Evolutionary conservation across 768 basidiomycete genomes (phyloP).

Genomic region (Auricularia sp.): DNA sequence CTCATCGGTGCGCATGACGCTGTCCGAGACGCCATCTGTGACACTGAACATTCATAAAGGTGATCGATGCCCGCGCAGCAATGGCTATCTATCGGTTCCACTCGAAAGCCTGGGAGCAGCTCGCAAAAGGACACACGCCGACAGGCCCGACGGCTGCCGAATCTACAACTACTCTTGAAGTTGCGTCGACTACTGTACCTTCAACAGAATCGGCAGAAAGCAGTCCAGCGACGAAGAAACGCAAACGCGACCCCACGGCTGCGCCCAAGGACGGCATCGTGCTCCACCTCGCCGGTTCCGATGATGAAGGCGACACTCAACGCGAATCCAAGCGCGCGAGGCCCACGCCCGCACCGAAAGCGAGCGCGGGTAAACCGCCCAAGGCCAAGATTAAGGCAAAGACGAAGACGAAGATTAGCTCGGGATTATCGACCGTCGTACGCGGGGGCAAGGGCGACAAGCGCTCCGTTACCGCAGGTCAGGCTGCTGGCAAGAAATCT

Average conservation of each 20-base stretch:
- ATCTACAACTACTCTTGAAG: background rate
- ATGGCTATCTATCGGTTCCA: constrained; percentile 88
- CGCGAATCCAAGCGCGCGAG: background rate
- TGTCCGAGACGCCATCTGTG: too few species aligned
- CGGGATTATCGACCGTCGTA: background rate
- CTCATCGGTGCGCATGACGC: constrained; percentile 55
- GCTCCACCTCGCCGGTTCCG: background rate
- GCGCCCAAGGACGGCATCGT: background rate
- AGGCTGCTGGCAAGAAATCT: background rate
- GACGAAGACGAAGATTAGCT: background rate
- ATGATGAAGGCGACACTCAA: background rate
- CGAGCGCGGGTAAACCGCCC: background rate
- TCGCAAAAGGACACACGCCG: background rate
- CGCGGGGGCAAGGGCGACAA: background rate
- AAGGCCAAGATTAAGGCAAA: background rate
- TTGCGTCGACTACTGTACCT: background rate
- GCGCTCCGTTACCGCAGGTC: background rate
- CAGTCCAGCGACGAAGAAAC: background rate
- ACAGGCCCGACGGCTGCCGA: background rate
- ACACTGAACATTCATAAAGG: constrained; percentile 31
- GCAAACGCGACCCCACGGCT: background rate
- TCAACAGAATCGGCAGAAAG: background rate
- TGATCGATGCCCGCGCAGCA: constrained; percentile 86
- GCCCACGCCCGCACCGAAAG: background rate
- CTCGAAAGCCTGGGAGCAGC: constrained; percentile 67